Evolutionary conservation across 345 rosid species (phyloP), one percentile per base, ranked within the genome.

Genomic region (Sonneratia alba): DNA sequence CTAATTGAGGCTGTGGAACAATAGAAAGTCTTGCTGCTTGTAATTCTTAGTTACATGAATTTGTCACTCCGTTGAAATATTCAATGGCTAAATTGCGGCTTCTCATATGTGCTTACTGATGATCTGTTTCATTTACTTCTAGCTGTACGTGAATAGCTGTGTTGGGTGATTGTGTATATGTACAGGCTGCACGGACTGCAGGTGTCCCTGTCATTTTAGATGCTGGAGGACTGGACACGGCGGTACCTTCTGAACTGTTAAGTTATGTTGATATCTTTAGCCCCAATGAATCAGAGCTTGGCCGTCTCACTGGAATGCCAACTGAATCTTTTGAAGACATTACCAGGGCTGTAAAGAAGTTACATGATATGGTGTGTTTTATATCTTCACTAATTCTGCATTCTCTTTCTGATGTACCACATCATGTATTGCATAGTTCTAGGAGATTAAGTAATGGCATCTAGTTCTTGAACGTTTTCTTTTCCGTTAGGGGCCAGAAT

Each of bases 221-320:
- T 82, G 98, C 89, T 27, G 98, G 98, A 62, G 98, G 98, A 80
- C 87, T 94, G 96, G 98, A 94, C 76, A 70, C 92, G 70, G 92
- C 97, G n/a, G 69, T 90, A 9, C 87, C 97, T 0, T 78, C 9
- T 64, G 97, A 91, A 79, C 84, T 95, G 36, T 75, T 87, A 82
- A 84, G 81, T 66, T 77, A 69, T 71, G 49, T 95, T 71, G 92
- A 92, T 78, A 84, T 92, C 77, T 85, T 95, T 38, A 95, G 99
- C 77, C 99, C 99, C 6, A 95, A 95, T 70, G 99, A 95, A 78
- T 77, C 85, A 3, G 99, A 95, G 81, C 97, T 95, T 61, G 79
- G 77, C 66, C 97, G 97, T 69, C 72, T 95, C 66, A 90, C 91
- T 3, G 87, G 85, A 74, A 84, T 92, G 90, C 87, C 95, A 14